A percentile compares a stretch with the other conserved stretches of the same genome.
Evolutionary conservation across 257 asterid species (phyloP).

Genomic region (Lycium barbarum): DNA sequence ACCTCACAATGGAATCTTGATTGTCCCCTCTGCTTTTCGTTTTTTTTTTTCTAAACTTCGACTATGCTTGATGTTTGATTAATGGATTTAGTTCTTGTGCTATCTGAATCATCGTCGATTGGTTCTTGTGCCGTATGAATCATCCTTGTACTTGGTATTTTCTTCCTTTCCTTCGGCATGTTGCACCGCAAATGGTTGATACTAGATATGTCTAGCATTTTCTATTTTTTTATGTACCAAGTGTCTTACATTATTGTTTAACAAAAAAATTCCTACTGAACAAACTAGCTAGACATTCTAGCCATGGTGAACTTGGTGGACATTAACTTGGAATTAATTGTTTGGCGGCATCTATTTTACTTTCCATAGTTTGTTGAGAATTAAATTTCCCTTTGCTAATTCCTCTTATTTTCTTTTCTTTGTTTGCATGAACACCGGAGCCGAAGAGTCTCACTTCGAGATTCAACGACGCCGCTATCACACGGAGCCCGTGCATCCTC

Average conservation of each 20-base stretch:
- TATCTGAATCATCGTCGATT: neutral
- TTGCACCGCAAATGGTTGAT: neutral
- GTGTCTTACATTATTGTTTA: neutral
- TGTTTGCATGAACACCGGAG: too few species aligned
- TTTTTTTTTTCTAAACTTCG: neutral
- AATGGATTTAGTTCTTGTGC: constrained; percentile 23
- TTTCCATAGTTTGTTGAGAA: too few species aligned
- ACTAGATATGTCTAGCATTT: neutral
- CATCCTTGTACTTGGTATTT: neutral
- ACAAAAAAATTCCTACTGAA: neutral
- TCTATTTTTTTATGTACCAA: neutral
- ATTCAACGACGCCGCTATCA: too few species aligned
- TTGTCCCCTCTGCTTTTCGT: neutral
- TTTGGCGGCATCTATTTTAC: too few species aligned
- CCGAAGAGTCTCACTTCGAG: too few species aligned
- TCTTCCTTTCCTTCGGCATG: neutral
- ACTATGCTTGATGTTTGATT: constrained; percentile 26
- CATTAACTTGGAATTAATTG: too few species aligned
- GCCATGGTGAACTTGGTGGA: too few species aligned
- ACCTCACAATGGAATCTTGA: constrained; percentile 1
- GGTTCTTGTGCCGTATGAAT: neutral
- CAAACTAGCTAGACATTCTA: too few species aligned
- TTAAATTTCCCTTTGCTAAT: too few species aligned
- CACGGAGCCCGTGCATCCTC: too few species aligned
- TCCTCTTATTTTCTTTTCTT: too few species aligned